Percentiles rank a stretch among this genome's conserved stretches.
These are phyloP conservation scores for Epichloe sibirici DNA, from an alignment of 2,329 filamentous ascomycete genomes.

Conservation along the genomic window DNA sequence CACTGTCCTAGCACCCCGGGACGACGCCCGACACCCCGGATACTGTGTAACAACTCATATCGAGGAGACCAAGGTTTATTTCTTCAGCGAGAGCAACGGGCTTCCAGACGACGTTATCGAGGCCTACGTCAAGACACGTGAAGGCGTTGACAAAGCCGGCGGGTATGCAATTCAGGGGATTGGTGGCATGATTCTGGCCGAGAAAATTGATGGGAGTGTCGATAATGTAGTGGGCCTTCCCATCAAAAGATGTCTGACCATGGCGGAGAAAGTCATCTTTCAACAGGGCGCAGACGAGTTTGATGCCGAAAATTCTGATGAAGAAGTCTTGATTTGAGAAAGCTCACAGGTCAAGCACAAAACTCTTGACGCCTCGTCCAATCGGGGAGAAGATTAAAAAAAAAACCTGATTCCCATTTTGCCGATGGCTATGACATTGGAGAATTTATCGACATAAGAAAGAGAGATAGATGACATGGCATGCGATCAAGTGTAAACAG, in stretches of 20 bases:
- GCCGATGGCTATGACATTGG: neutral
- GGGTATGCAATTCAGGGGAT: constrained; percentile 91
- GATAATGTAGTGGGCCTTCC: constrained; percentile 94
- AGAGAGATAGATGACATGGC: neutral
- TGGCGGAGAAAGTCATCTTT: constrained; percentile 82
- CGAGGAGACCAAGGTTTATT: constrained; percentile 86
- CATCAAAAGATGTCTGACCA: constrained; percentile 59
- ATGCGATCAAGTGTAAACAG: neutral
- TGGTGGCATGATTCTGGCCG: constrained; percentile 74
- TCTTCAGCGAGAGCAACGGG: constrained; percentile 51
- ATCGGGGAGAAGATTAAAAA: neutral
- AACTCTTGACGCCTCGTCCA: neutral
- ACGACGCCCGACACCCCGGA: constrained; percentile 69
- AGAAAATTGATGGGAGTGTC: constrained; percentile 76
- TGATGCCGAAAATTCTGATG: constrained; percentile 33
- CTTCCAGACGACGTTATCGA: constrained; percentile 69
- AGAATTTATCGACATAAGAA: neutral
- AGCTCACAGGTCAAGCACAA: neutral
- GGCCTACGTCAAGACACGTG: constrained; percentile 67
- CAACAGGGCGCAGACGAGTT: constrained; percentile 55
- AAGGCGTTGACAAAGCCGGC: constrained; percentile 92
- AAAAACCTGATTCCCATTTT: neutral
- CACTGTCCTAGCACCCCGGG: constrained; percentile 68
- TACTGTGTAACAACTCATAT: constrained; percentile 72
- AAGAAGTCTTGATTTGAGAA: constrained; percentile 12